A percentile compares a stretch with the other conserved stretches of the same genome.
Conservation (phyloP, 352 stramenopile genomes). For the Nothophytophthora sp. region DNA sequence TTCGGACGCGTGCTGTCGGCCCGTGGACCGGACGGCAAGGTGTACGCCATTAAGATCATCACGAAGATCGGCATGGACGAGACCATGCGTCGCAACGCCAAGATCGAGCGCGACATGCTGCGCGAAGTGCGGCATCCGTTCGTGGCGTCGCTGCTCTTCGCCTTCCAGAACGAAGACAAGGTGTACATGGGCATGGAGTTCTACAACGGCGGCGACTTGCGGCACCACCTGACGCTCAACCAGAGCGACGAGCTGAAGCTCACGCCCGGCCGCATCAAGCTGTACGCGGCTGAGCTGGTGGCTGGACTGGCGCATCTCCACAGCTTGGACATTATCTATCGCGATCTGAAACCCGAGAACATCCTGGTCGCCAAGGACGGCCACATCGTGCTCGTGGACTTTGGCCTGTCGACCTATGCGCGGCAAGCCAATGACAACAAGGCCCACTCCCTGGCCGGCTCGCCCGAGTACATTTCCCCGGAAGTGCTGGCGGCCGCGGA, state of each 20-base stretch:
- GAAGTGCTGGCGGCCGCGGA: slow-evolving; percentile 84
- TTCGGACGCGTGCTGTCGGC: slow-evolving; percentile 86
- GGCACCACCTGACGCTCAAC: slow-evolving; percentile 78
- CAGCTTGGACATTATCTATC: slow-evolving; percentile 88
- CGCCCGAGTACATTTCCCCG: slow-evolving; percentile 92
- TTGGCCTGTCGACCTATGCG: slow-evolving; percentile 88
- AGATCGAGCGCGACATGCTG: slow-evolving; percentile 95
- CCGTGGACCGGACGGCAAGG: slow-evolving; percentile 55
- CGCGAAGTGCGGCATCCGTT: slow-evolving; percentile 96
- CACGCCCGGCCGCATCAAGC: slow-evolving; percentile 70
- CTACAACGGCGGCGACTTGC: slow-evolving; percentile 96
- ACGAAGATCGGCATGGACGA: slow-evolving; percentile 90
- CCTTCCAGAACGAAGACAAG: slow-evolving; percentile 98
- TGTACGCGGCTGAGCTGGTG: slow-evolving; percentile 87
- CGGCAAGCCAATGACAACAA: slow-evolving; percentile 51
- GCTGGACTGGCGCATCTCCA: slow-evolving; percentile 87
- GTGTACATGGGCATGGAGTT: slow-evolving; percentile 99
- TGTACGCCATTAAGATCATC: slow-evolving; percentile 91
- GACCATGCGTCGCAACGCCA: slow-evolving; percentile 75
- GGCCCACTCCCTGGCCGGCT: slow-evolving; percentile 74
- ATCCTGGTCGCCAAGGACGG: slow-evolving; percentile 90
- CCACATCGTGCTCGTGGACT: slow-evolving; percentile 90
- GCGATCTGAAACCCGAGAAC: slow-evolving; percentile 93
- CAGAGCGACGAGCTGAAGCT: slow-evolving; percentile 65
- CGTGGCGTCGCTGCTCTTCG: slow-evolving; percentile 96